phyloP scores from a whole-genome alignment of 257 asterid genomes.

The Gentiana dahurica region DNA sequence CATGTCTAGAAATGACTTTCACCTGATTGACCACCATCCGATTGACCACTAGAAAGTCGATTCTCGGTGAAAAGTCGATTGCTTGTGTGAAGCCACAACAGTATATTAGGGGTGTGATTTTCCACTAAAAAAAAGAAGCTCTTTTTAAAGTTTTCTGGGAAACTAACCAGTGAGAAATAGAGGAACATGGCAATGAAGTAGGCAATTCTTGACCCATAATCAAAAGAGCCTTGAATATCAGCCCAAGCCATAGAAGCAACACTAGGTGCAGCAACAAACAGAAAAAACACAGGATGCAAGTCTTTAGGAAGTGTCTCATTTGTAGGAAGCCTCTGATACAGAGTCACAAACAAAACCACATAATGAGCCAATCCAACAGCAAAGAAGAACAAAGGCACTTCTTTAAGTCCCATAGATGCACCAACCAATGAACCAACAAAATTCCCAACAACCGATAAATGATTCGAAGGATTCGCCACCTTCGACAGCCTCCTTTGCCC shows the following conservation, averaged over 20 bases:
- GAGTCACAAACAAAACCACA: slow-evolving; percentile 67
- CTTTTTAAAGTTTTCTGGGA: too few species aligned
- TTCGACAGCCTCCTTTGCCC: slow-evolving; percentile 78
- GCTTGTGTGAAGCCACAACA: too few species aligned
- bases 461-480: slow-evolving; percentile 90
- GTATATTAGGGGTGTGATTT: too few species aligned
- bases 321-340: slow-evolving; percentile 89
- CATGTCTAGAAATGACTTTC: too few species aligned
- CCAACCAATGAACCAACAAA: slow-evolving; percentile 90
- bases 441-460: slow-evolving; percentile 67
- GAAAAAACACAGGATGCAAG: slow-evolving; percentile 88
- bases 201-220: slow-evolving; percentile 50
- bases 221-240: slow-evolving; percentile 61
- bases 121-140: not conserved
- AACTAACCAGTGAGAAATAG: slow-evolving; percentile 63
- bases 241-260: slow-evolving; percentile 98
- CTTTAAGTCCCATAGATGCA: slow-evolving; percentile 76
- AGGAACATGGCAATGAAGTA: slow-evolving; percentile 87
- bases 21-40: too few species aligned
- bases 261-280: slow-evolving; percentile 87
- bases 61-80: too few species aligned
- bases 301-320: slow-evolving; percentile 86
- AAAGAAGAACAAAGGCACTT: slow-evolving; percentile 82
- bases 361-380: slow-evolving; percentile 95
- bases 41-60: too few species aligned